phyloP scores from a whole-genome alignment of 768 basidiomycete species.

The Suillus lakei region DNA sequence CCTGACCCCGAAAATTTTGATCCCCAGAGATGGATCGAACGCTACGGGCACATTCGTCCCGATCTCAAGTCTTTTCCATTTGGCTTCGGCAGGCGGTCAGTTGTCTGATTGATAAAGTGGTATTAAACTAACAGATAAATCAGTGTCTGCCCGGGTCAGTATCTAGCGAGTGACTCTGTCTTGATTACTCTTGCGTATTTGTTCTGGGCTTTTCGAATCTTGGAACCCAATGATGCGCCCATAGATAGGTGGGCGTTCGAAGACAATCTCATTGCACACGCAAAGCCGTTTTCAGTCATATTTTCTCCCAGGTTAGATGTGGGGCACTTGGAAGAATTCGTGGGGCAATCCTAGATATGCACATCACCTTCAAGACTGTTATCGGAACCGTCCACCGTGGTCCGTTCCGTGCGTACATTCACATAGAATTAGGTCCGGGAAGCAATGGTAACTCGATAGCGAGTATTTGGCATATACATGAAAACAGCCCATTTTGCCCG shows the following conservation, averaged over 20 bases:
- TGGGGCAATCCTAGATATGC: conserved; percentile 3
- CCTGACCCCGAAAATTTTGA: conserved; percentile 57
- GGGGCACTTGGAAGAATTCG: background rate
- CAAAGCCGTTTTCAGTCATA: conserved; percentile 55
- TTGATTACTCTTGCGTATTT: conserved; percentile 66
- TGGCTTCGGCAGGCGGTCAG: conserved; percentile 55
- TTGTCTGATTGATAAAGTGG: background rate
- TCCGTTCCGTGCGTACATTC: background rate
- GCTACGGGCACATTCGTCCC: conserved; percentile 46
- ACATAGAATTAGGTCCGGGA: background rate
- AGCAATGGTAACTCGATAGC: background rate
- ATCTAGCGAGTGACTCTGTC: conserved; percentile 50
- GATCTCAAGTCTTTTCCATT: conserved; percentile 54
- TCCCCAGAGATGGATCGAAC: conserved; percentile 58
- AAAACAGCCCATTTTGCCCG: background rate
- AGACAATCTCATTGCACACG: conserved; percentile 59
- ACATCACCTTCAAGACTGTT: background rate
- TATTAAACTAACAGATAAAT: background rate
- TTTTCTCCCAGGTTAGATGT: conserved; percentile 50
- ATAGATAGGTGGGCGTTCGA: conserved; percentile 64
- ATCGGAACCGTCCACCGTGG: background rate
- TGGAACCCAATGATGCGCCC: conserved; percentile 48
- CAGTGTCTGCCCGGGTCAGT: conserved; percentile 64
- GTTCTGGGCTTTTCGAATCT: conserved; percentile 64
- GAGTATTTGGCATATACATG: background rate